A percentile compares a stretch with the other conserved stretches of the same genome.
phyloP scores from a whole-genome alignment of 805 yeast genomes.

The Zygosaccharomyces rouxii region DNA sequence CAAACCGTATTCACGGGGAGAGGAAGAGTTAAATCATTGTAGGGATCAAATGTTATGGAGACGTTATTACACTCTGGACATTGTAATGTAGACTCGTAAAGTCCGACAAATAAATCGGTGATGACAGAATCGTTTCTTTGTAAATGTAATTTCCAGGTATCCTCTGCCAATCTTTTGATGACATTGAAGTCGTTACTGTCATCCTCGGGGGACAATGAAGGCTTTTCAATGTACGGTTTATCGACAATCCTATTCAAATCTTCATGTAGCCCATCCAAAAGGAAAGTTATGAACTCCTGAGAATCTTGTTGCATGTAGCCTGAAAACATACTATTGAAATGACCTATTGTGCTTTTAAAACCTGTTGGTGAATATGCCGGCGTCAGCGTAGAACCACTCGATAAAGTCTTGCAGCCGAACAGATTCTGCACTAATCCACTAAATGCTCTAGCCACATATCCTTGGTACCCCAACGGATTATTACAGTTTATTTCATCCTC shows the following conservation, averaged over 20 bases:
- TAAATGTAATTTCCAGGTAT: conserved; percentile 78
- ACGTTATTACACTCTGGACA: conserved; percentile 82
- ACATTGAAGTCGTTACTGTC: conserved; percentile 50
- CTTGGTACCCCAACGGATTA: conserved; percentile 84
- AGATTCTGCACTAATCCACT: conserved; percentile 60
- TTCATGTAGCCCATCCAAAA: conserved; percentile 89
- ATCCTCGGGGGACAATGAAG: conserved; percentile 62
- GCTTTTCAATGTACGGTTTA: conserved; percentile 87
- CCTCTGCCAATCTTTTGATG: conserved; percentile 58
- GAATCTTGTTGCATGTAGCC: conserved; percentile 93
- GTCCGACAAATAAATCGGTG: conserved; percentile 81
- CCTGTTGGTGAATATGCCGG: conserved; percentile 58
- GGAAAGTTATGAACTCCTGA: conserved; percentile 85
- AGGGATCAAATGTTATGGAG: conserved; percentile 91
- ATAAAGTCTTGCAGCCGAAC: conserved; percentile 38
- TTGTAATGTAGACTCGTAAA: conserved; percentile 82
- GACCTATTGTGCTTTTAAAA: conserved; percentile 75
- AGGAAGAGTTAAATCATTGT: conserved; percentile 83
- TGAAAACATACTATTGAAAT: conserved; percentile 73
- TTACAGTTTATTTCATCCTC: conserved; percentile 61
- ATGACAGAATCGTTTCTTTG: conserved; percentile 80
- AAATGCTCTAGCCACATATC: conserved; percentile 75
- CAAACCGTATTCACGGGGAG: conserved; percentile 73
- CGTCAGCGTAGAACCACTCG: conserved; percentile 18
- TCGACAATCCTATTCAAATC: conserved; percentile 77